Evolutionary conservation across 495 filamentous ascomycete genomes (phyloP).

Genomic region (Bacidia rubella): DNA sequence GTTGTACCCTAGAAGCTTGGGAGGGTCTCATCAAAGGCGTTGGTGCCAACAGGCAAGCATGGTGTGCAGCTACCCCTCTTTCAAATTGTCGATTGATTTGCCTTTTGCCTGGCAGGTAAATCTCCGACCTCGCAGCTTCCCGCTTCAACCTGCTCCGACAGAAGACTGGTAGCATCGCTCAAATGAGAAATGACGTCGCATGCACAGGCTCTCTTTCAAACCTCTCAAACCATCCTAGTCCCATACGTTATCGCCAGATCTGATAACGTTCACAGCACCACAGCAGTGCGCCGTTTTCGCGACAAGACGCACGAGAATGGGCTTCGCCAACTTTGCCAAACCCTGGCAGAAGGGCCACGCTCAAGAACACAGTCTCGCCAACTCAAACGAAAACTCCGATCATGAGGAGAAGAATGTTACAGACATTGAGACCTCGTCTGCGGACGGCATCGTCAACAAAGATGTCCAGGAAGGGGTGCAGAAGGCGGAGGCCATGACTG

Average conservation of each 20-base stretch:
- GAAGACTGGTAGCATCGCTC: not conserved
- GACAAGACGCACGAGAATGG: not conserved
- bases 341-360: not conserved
- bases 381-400: not conserved
- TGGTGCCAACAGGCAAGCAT: too few relatives aligned
- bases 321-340: not conserved
- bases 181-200: not conserved
- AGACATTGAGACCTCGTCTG: not conserved
- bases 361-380: not conserved
- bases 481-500: conserved; percentile 29
- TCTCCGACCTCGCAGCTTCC: not conserved
- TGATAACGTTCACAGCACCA: not conserved
- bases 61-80: too few relatives aligned
- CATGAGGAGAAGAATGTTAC: not conserved
- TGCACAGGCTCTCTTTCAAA: not conserved
- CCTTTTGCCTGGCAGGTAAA: too few relatives aligned
- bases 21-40: too few relatives aligned
- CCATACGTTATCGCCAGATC: too few relatives aligned
- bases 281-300: not conserved
- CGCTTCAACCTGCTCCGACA: not conserved
- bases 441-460: not conserved
- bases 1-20: too few relatives aligned
- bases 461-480: conserved; percentile 28
- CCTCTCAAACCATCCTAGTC: too few relatives aligned
- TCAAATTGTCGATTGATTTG: too few relatives aligned